These are phyloP conservation scores for Hamigera avellanea DNA, from an alignment of 495 filamentous ascomycete species.

Conservation along the genomic window DNA sequence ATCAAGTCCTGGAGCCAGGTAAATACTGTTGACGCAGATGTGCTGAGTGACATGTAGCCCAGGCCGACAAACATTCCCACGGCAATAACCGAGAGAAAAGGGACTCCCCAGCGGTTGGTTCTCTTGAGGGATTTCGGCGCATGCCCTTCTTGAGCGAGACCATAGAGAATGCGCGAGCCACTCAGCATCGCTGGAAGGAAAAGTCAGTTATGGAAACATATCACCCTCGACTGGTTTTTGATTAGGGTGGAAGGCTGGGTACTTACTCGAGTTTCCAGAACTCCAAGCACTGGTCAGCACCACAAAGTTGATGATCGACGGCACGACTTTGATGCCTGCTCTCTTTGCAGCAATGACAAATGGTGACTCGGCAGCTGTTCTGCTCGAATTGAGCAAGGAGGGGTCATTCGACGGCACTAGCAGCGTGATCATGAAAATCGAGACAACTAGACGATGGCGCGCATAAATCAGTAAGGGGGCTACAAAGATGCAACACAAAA, in stretches of 20 bases:
- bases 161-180: constrained; percentile 34
- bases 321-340: constrained; percentile 29
- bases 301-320: constrained; percentile 42
- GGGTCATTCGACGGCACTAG: constrained; percentile 35
- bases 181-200: no score
- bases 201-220: no score
- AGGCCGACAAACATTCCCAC: constrained; percentile 37
- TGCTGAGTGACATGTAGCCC: constrained; percentile 47
- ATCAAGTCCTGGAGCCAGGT: constrained; percentile 49
- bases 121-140: constrained; percentile 37
- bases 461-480: no score
- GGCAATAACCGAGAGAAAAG: constrained; percentile 42
- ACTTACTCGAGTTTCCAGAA: constrained; percentile 35
- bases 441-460: no score
- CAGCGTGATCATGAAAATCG: constrained; percentile 35
- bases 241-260: no score
- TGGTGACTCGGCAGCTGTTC: constrained; percentile 32
- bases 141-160: constrained; percentile 32
- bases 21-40: constrained; percentile 46
- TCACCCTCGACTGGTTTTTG: no score
- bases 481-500: no score
- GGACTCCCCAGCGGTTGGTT: constrained; percentile 50
- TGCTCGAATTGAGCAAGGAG: constrained; percentile 30
- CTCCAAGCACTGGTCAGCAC: constrained; percentile 36
- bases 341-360: constrained; percentile 41